Evolutionary conservation across 2,329 filamentous ascomycete genomes (phyloP).

Genomic region (Claviceps quebecensis): DNA sequence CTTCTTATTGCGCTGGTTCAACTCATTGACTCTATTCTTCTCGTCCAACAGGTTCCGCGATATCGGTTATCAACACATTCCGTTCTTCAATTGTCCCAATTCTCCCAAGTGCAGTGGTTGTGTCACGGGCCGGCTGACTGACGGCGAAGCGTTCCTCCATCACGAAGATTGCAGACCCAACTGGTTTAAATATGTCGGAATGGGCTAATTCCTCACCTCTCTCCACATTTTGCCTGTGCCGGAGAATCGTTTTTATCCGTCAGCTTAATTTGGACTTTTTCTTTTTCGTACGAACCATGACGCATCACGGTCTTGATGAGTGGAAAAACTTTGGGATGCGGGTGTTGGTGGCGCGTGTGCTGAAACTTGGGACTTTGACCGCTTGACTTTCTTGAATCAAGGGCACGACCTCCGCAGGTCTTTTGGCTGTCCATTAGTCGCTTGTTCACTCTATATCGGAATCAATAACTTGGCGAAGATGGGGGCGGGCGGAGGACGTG

Average conservation of each 20-base stretch:
- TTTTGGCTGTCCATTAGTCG: background rate
- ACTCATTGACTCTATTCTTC: slow-evolving; percentile 1
- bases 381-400: background rate
- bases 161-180: slow-evolving; percentile 89
- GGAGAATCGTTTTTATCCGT: background rate
- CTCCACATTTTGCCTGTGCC: background rate
- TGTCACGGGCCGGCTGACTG: slow-evolving; percentile 73
- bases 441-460: slow-evolving; percentile 1
- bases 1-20: background rate
- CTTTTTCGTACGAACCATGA: background rate
- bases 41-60: slow-evolving; percentile 70
- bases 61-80: slow-evolving; percentile 96
- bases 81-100: slow-evolving; percentile 98
- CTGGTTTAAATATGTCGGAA: slow-evolving; percentile 93
- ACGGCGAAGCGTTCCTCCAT: slow-evolving; percentile 72
- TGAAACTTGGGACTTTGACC: background rate
- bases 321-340: background rate
- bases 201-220: slow-evolving; percentile 38
- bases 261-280: background rate
- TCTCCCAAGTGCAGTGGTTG: slow-evolving; percentile 87
- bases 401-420: background rate
- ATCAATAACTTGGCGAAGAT: slow-evolving; percentile 4
- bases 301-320: background rate
- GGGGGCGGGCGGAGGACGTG: background rate
- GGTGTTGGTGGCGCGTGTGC: slow-evolving; percentile 6